phyloP scores from a whole-genome alignment of 352 stramenopile species.

The Saprolegnia parasitica region DNA sequence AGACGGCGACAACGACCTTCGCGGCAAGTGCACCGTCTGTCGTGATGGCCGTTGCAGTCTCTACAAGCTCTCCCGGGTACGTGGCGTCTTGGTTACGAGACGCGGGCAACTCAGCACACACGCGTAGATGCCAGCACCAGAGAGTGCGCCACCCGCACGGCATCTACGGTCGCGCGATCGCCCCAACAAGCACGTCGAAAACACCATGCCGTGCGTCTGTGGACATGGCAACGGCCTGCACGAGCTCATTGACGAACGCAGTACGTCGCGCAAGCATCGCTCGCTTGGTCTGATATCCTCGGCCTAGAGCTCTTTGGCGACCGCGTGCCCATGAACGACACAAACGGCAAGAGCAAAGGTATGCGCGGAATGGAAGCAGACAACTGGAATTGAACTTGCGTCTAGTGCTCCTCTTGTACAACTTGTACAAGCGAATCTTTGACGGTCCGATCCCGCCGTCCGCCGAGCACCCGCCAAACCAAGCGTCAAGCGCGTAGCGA shows the following conservation, averaged over 20 bases:
- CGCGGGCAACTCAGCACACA: background rate
- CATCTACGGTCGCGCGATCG: background rate
- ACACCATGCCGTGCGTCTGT: conserved; percentile 47
- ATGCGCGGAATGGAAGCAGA: background rate
- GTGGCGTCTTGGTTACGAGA: background rate
- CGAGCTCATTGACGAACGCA: conserved; percentile 66
- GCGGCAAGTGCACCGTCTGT: conserved; percentile 72
- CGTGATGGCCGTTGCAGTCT: conserved; percentile 60
- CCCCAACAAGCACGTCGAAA: conserved; percentile 33
- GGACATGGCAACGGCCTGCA: conserved; percentile 72
- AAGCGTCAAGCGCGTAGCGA: conserved; percentile 4
- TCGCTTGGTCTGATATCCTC: background rate
- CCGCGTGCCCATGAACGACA: background rate
- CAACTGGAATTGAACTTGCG: background rate
- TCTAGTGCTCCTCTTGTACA: conserved; percentile 23
- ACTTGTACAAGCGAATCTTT: conserved; percentile 28
- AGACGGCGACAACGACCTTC: conserved; percentile 54
- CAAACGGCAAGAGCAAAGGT: conserved; percentile 1
- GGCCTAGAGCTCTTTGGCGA: conserved; percentile 16
- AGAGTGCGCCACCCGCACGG: background rate
- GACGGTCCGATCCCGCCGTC: conserved; percentile 8
- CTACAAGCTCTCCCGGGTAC: conserved; percentile 35
- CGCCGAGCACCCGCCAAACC: background rate
- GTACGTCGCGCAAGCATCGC: conserved; percentile 36
- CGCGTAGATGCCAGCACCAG: conserved; percentile 25